Conservation (phyloP, 768 basidiomycete genomes). For the Mycena filopes region DNA sequence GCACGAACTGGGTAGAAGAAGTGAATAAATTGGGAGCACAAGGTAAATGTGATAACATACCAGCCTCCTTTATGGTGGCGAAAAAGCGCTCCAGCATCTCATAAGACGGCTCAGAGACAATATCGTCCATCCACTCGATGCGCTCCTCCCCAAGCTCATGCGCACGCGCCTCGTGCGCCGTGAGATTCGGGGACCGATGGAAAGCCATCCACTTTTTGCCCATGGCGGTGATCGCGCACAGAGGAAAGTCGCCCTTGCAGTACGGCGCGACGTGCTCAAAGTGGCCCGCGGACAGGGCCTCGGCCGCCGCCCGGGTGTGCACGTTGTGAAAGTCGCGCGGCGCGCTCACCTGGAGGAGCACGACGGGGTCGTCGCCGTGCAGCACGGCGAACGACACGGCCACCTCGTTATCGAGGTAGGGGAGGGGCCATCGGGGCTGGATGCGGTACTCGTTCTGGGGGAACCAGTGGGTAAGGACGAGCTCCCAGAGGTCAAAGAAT, state of each 20-base stretch:
- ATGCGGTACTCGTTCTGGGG: conserved; percentile 25
- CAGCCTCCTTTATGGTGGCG: conserved; percentile 16
- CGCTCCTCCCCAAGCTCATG: conserved; percentile 23
- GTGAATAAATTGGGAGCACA: neutral
- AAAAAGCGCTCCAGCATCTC: conserved; percentile 33
- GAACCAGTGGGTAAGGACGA: conserved; percentile 32
- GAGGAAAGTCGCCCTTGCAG: conserved; percentile 17
- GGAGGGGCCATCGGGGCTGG: conserved; percentile 25
- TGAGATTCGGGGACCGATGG: conserved; percentile 24
- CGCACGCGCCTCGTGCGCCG: conserved; percentile 23
- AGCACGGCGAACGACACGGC: conserved; percentile 29
- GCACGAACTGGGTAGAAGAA: conserved; percentile 19
- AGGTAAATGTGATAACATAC: conserved; percentile 11
- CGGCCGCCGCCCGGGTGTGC: conserved; percentile 26
- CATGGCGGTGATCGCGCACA: conserved; percentile 32
- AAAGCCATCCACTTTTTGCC: conserved; percentile 32
- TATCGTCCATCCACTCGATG: conserved; percentile 34
- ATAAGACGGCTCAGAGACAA: conserved; percentile 31
- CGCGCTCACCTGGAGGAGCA: conserved; percentile 32
- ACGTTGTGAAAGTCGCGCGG: conserved; percentile 27
- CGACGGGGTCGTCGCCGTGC: conserved; percentile 15
- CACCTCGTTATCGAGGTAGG: conserved; percentile 25
- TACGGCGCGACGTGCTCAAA: conserved; percentile 34
- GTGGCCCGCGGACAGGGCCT: conserved; percentile 18
- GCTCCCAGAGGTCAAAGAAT: conserved; percentile 34